Evolutionary conservation across 1,284 basidiomycete species (phyloP).

Genomic region (Ganoderma resinaceum): DNA sequence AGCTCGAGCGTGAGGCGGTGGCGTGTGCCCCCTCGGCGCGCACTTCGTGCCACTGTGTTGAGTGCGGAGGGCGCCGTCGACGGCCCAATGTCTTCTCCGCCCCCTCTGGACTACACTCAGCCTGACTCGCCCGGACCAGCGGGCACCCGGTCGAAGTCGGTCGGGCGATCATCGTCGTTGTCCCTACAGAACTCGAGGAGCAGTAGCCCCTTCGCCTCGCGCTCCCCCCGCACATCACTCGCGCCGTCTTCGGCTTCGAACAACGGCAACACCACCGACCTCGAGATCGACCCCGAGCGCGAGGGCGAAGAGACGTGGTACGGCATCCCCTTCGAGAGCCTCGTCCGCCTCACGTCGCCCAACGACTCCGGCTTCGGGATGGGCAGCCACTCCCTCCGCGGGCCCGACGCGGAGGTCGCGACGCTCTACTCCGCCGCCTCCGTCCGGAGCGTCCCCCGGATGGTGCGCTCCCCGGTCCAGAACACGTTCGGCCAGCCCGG

Average conservation of each 20-base stretch:
- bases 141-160: constrained; percentile 20
- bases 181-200: constrained; percentile 20
- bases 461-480: constrained; percentile 45
- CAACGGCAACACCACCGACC: constrained; percentile 15
- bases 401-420: constrained; percentile 78
- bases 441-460: constrained; percentile 70
- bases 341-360: constrained; percentile 81
- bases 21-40: constrained; percentile 63
- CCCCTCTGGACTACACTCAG: constrained; percentile 25
- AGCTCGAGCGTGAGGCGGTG: constrained; percentile 85
- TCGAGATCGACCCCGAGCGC: constrained; percentile 33
- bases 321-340: constrained; percentile 82
- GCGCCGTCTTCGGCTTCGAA: constrained; percentile 26
- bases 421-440: constrained; percentile 85
- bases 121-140: constrained; percentile 32
- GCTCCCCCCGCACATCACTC: constrained; percentile 27
- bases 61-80: constrained; percentile 39
- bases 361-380: constrained; percentile 59
- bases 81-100: constrained; percentile 30
- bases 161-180: constrained; percentile 19
- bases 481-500: constrained; percentile 36
- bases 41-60: constrained; percentile 43
- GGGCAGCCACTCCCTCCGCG: constrained; percentile 37
- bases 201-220: constrained; percentile 28
- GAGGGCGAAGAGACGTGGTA: constrained; percentile 57